Evolutionary conservation across 2,329 filamentous ascomycete species (phyloP).

Genomic region (Talaromyces sp.): DNA sequence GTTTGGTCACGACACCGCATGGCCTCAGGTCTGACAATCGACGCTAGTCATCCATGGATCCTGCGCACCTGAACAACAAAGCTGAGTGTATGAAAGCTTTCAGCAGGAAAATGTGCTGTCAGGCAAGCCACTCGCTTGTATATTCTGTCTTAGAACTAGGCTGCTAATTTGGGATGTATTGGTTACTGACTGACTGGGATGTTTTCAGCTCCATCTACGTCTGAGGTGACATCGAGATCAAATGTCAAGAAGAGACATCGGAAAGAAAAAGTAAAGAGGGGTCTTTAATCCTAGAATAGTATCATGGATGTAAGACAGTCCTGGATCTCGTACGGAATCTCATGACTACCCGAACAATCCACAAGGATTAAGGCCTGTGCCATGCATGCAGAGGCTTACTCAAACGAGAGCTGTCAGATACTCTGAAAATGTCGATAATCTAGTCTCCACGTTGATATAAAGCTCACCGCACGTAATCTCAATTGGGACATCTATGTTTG

Average conservation of each 20-base stretch:
- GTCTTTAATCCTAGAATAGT: neutral
- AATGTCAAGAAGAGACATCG: neutral
- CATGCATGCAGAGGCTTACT: neutral
- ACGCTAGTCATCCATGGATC: neutral
- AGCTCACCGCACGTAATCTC: neutral
- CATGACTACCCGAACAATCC: neutral
- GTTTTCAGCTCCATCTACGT: neutral
- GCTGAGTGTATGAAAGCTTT: neutral
- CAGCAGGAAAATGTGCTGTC: neutral
- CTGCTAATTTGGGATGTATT: neutral
- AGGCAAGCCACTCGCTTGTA: neutral
- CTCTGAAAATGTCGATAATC: neutral
- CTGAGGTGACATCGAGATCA: neutral
- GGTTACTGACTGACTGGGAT: neutral
- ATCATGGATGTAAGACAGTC: neutral
- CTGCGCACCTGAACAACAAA: neutral
- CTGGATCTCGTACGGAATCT: neutral
- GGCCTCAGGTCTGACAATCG: neutral
- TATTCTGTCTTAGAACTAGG: neutral
- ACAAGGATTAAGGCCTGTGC: neutral
- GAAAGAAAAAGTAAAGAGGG: neutral
- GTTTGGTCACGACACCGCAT: neutral
- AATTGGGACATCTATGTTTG: neutral
- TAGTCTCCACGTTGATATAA: neutral
- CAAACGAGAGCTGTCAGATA: neutral